Evolutionary conservation across 2,329 filamentous ascomycete genomes (phyloP), one percentile per base, ranked within the genome.

Genomic region (Curvularia hawaiiensis): DNA sequence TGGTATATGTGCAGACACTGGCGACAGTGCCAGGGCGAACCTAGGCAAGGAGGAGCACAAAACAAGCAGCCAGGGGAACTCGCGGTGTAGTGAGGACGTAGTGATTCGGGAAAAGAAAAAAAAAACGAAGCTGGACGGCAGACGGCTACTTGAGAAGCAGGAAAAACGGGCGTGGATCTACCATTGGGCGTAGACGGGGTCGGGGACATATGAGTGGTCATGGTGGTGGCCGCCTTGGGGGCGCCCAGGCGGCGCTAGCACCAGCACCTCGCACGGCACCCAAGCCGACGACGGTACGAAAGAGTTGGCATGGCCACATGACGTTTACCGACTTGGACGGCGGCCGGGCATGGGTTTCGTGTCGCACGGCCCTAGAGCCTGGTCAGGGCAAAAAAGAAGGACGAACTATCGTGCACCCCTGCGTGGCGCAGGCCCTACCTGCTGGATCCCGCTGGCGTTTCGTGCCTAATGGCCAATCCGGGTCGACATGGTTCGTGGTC

Each of bases 241-340:
- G 48, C 50, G 39, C 31, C 50, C 41, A 56, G 57, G 54, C 54
- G 52, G 50, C 44, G 54, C 56, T 58, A 56, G 53, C 33, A 43
- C 20, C 63, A 65, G 63, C 62, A 72, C 68, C 68, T 68, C 67
- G 65, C 61, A 65, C 60, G 63, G 64, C 58, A 56, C 50, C 49
- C 50, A 62, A 59, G 64, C 60, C 57, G 60, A 62, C 50, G 54
- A 56, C 44, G 53, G 41, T 28, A 57, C 35, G 61, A 50, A 57
- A 55, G 31, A 56, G 51, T 60, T 58, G 64, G 62, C 52, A 53
- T 52, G 57, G 50, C 48, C 72, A 73, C 72, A 74, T 75, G 72
- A 75, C 72, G 72, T 73, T 70, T 60, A 65, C 64, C 67, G 65
- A 47, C 62, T 58, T 61, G 26, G 54, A 63, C 60, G 28, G 39